Evolutionary conservation across 805 yeast species (phyloP), one percentile per base, ranked within the genome.

Genomic region (Priceomyces melissophilus): DNA sequence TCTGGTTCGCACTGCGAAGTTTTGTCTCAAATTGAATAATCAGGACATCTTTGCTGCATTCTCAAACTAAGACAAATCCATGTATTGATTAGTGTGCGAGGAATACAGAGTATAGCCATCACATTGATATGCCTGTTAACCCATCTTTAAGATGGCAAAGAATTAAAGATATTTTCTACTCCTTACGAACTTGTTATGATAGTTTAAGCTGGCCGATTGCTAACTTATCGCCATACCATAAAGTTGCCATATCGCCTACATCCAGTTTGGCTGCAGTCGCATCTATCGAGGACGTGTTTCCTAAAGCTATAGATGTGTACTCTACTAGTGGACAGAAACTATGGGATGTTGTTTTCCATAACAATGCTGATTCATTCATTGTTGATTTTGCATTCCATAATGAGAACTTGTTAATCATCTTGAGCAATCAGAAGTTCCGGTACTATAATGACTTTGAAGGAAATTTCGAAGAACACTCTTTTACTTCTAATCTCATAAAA

Each of bases 61-160:
- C 8, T 20, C 8, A 20, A n/a, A 5, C 25, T 8, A 20, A 20
- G 25, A 20, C 25, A 20, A 20, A 20, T 20, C 4, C 8, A 20
- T 20, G 25, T 5, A 14, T 29, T 29, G 13, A 29, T 5, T 5
- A 29, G 6, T 29, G 14, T 26, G 32, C 14, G 30, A 40, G 28
- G 27, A 54, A 50, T 52, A 38, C 41, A 16, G 10, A 4, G 30
- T 15, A 20, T 20, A 20, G 25, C 8, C 25, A 20, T 20, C 25
- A 20, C 8, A 5, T 12, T 23, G 25, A 36, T n/a, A 55, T 56
- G 59, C 49, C 52, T 27, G 46, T 67, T 2, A 67, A 60, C 49
- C 79, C 78, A 10, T 68, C 75, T 48, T 55, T 72, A 45, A 75
- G 74, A 33, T 89, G 97, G 97, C 96, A 88, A 58, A 75, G 82